A percentile compares a stretch with the other conserved stretches of the same genome.
Evolutionary conservation across 1,284 basidiomycete species (phyloP).

Genomic region (Leccinum angustisporum): DNA sequence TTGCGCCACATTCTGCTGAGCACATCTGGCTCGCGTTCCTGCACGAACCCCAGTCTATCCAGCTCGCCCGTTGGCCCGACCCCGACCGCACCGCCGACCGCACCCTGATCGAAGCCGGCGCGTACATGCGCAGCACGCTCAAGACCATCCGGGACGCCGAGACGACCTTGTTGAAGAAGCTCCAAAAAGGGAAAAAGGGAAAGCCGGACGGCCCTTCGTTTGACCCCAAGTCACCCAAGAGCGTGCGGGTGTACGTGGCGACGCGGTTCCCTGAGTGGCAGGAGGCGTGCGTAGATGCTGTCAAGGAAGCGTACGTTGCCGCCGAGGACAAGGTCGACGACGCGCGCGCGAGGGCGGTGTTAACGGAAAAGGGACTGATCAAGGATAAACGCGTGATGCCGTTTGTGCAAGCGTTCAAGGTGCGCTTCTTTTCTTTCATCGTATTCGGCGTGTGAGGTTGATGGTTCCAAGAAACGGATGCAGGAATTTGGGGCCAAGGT

Average conservation of each 20-base stretch:
- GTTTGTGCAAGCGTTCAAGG: slow-evolving; percentile 92
- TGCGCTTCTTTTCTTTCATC: slow-evolving; percentile 33
- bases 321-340: slow-evolving; percentile 78
- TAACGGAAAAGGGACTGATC: slow-evolving; percentile 78
- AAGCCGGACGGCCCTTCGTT: slow-evolving; percentile 49
- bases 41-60: slow-evolving; percentile 74
- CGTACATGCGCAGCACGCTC: slow-evolving; percentile 84
- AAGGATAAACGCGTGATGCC: slow-evolving; percentile 98
- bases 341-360: slow-evolving; percentile 68
- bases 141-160: slow-evolving; percentile 94
- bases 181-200: slow-evolving; percentile 61
- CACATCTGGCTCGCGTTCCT: slow-evolving; percentile 85
- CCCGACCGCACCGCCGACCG: slow-evolving; percentile 57
- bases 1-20: slow-evolving; percentile 95
- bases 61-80: slow-evolving; percentile 80
- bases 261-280: slow-evolving; percentile 95
- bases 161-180: slow-evolving; percentile 72
- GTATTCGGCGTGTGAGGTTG: background rate
- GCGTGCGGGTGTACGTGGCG: slow-evolving; percentile 87
- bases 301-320: slow-evolving; percentile 70
- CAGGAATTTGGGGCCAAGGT: slow-evolving; percentile 74
- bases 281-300: slow-evolving; percentile 73
- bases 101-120: slow-evolving; percentile 67
- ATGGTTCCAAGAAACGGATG: slow-evolving; percentile 70
- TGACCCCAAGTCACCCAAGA: slow-evolving; percentile 84